These are phyloP conservation scores for Dioscorea cayenensis DNA, from an alignment of 116 monocot species.

Conservation along the genomic window DNA sequence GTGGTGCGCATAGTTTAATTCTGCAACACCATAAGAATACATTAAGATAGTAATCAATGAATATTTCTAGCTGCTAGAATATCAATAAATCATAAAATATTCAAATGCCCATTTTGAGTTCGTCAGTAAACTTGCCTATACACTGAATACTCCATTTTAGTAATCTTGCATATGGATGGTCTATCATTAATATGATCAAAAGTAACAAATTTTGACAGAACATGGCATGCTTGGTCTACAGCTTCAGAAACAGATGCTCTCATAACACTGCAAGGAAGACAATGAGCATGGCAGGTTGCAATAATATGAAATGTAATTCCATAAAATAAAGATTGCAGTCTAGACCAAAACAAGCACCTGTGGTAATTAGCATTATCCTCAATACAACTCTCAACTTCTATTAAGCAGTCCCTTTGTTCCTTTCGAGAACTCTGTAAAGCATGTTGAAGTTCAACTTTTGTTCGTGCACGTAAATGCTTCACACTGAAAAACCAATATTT, in stretches of 20 bases:
- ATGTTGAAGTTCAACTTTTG: slow-evolving; percentile 71
- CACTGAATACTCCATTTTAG: slow-evolving; percentile 58
- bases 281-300: not conserved
- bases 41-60: not conserved
- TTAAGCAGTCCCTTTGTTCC: slow-evolving; percentile 52
- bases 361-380: slow-evolving; percentile 72
- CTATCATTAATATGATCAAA: slow-evolving; percentile 12
- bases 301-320: not conserved
- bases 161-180: slow-evolving; percentile 37
- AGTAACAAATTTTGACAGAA: slow-evolving; percentile 20
- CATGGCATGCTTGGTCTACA: slow-evolving; percentile 31
- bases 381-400: slow-evolving; percentile 88
- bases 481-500: slow-evolving; percentile 43
- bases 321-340: not conserved
- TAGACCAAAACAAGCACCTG: slow-evolving; percentile 30
- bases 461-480: slow-evolving; percentile 61
- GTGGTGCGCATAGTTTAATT: slow-evolving; percentile 63
- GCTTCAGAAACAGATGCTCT: slow-evolving; percentile 35
- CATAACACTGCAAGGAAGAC: slow-evolving; percentile 33
- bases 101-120: not conserved
- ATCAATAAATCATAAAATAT: too few relatives aligned
- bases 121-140: slow-evolving; percentile 49
- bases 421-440: slow-evolving; percentile 42
- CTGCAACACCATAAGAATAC: slow-evolving; percentile 21
- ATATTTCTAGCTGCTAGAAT: not conserved